Conservation (phyloP, 345 rosid genomes). For the Salix exigua region DNA sequence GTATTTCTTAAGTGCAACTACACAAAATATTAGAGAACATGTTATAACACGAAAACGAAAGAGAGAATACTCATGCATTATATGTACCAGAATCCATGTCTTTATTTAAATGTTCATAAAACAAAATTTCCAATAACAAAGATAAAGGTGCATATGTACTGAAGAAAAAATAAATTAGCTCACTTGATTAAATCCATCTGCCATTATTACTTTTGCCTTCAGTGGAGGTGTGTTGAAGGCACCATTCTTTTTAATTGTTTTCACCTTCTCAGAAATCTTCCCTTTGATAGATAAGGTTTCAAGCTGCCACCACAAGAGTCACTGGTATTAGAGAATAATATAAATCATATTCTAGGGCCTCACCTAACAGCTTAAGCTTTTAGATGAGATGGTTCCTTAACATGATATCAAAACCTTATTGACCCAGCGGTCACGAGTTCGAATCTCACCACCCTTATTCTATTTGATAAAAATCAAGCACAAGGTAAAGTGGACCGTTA, state of each 20-base stretch:
- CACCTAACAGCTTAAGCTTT: too few species aligned
- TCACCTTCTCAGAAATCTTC: slow-evolving; percentile 46
- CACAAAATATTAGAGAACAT: background rate
- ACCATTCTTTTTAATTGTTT: slow-evolving; percentile 47
- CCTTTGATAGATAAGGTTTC: slow-evolving; percentile 47
- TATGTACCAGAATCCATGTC: background rate
- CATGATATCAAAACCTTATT: too few species aligned
- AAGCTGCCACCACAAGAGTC: slow-evolving; percentile 45
- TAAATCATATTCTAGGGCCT: too few species aligned
- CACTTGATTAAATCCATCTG: slow-evolving; percentile 63
- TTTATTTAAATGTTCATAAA: background rate
- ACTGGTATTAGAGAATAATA: background rate
- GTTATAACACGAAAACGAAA: background rate
- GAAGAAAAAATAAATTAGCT: background rate
- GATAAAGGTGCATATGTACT: background rate
- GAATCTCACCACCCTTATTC: too few species aligned
- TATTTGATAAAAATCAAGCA: too few species aligned
- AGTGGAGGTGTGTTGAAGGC: slow-evolving; percentile 26
- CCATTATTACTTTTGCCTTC: slow-evolving; percentile 61
- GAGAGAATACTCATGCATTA: background rate
- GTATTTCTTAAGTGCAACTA: background rate
- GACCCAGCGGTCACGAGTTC: too few species aligned
- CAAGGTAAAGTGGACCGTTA: too few species aligned
- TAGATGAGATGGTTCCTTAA: too few species aligned
- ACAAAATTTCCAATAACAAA: background rate